These are phyloP conservation scores for Fraxinus sp. DNA, from an alignment of 305 asterid species.

Conservation along the genomic window DNA sequence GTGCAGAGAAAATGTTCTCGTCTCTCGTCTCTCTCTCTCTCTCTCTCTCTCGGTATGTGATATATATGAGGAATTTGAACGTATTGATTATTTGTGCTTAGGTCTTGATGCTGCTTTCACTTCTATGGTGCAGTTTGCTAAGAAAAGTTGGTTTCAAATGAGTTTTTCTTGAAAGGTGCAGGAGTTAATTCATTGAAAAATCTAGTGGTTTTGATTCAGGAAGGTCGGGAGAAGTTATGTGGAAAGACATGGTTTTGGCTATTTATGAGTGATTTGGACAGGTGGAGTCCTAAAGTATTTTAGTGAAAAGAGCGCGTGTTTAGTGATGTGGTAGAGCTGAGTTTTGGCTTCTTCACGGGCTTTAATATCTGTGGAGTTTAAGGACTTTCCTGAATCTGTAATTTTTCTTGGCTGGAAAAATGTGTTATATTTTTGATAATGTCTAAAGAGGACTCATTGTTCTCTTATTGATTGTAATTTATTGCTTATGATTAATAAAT, in stretches of 20 bases:
- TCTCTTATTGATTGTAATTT: neutral
- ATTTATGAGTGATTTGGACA: neutral
- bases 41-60: neutral
- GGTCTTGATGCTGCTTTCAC: neutral
- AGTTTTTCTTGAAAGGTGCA: neutral
- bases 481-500: neutral
- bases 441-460: neutral
- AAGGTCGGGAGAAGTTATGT: neutral
- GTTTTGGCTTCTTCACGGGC: neutral
- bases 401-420: neutral
- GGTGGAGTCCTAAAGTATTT: neutral
- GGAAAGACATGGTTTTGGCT: neutral
- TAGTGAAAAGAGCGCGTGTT: neutral
- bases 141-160: neutral
- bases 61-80: neutral
- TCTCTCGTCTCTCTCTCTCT: too few species aligned
- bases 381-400: neutral
- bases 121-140: neutral
- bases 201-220: neutral
- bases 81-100: neutral
- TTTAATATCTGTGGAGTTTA: neutral
- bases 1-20: neutral
- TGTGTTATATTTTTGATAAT: neutral
- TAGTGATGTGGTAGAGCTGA: neutral
- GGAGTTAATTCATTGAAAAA: neutral